Percentiles rank a stretch among this genome's conserved stretches.
Conservation (phyloP, 352 stramenopile species). For the Stramenopiles sp. region DNA sequence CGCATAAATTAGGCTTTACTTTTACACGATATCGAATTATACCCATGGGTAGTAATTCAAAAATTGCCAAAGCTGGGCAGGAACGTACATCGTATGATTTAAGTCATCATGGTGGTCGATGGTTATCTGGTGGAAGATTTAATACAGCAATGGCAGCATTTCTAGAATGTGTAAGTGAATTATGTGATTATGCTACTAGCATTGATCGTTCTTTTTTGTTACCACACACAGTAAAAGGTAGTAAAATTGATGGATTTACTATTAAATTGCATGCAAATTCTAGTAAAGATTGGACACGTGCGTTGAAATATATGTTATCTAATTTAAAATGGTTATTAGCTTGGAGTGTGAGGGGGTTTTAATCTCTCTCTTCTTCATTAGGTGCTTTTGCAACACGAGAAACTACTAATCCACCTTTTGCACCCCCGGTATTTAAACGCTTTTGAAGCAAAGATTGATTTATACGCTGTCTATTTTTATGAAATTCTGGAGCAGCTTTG, state of each 20-base stretch:
- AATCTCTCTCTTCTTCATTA: neutral
- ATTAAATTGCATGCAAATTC: constrained; percentile 52
- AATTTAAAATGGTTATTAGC: constrained; percentile 73
- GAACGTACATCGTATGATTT: neutral
- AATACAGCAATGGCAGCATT: constrained; percentile 69
- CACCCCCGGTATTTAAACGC: neutral
- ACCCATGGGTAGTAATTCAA: constrained; percentile 51
- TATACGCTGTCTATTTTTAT: neutral
- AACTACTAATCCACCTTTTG: neutral
- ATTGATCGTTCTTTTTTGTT: constrained; percentile 63
- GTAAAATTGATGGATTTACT: constrained; percentile 60
- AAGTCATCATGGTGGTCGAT: neutral
- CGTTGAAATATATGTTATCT: constrained; percentile 68
- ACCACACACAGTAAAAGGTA: constrained; percentile 63
- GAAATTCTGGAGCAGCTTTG: neutral
- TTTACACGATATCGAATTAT: constrained; percentile 55
- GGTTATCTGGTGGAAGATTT: constrained; percentile 57
- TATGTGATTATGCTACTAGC: constrained; percentile 52
- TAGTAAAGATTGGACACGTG: constrained; percentile 68
- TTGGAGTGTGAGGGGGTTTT: constrained; percentile 43
- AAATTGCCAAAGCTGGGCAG: constrained; percentile 53
- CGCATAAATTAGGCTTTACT: constrained; percentile 44
- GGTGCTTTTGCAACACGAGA: neutral
- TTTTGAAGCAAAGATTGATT: neutral
- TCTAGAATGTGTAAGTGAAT: constrained; percentile 58